Conservation (phyloP, 2,329 filamentous ascomycete genomes). For the Exophiala lecanii-corni region DNA sequence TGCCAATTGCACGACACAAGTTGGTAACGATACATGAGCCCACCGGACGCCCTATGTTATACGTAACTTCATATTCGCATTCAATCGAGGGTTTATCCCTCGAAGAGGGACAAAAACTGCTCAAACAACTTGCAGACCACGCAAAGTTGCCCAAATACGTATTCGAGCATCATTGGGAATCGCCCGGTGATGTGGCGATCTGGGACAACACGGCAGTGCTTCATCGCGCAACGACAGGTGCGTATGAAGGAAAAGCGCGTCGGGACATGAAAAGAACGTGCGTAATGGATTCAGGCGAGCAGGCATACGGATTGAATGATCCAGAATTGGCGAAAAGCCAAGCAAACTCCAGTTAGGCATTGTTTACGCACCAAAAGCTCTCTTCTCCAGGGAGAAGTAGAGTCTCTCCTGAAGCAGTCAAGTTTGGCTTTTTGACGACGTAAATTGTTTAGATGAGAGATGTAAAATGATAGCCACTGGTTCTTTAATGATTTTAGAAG, state of each 20-base stretch:
- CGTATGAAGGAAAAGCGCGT: slow-evolving; percentile 4
- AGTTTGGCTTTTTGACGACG: no score
- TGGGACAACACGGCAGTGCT: slow-evolving; percentile 10
- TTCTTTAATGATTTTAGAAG: no score
- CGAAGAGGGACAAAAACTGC: slow-evolving; percentile 1
- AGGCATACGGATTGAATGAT: slow-evolving; percentile 5
- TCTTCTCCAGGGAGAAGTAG: no score
- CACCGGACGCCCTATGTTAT: slow-evolving; percentile 6
- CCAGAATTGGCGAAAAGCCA: no score
- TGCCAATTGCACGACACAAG: slow-evolving; percentile 3
- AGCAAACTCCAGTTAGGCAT: no score
- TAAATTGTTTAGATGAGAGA: no score
- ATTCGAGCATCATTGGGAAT: slow-evolving; percentile 1
- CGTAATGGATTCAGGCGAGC: slow-evolving; percentile 3
- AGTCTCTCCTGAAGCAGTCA: no score
- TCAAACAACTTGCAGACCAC: slow-evolving; percentile 3
- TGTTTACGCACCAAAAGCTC: no score
- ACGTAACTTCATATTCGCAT: slow-evolving; percentile 5
- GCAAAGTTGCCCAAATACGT: slow-evolving; percentile 3
- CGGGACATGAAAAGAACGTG: slow-evolving; percentile 6
- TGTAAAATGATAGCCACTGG: no score
- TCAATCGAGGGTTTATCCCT: slow-evolving; percentile 4
- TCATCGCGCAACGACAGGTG: slow-evolving; percentile 2
- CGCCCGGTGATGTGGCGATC: slow-evolving; percentile 1
- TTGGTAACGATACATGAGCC: slow-evolving; percentile 6